Evolutionary conservation across 257 asterid species (phyloP), one percentile per base, ranked within the genome.

Genomic region (Handroanthus guayacan): DNA sequence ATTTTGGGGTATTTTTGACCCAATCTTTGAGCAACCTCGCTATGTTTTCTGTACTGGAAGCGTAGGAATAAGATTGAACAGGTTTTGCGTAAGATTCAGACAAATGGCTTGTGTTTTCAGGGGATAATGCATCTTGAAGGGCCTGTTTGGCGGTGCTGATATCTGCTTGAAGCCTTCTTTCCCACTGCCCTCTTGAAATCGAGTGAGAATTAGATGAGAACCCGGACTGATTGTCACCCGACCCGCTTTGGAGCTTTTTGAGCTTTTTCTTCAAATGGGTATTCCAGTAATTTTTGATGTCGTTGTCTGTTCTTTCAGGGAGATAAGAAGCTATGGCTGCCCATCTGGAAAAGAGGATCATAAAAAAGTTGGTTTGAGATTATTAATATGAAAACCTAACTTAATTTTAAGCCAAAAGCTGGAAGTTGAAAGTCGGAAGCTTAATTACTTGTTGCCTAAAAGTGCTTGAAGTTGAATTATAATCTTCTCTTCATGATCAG

Each of bases 321-420:
- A 95, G 90, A 68, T 95, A 95, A 3, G 97, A 89, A 72, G 99
- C 98, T 65, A 95, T 93, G n/a, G 99, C 97, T 7, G 99, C 99
- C 99, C 99, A 95, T 81, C 99, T 95, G 83, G 67, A 79, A 3
- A 9, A 34, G 63, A 8, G 72, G 25, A n/a, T 18, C 3, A 41
- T 3, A 17, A 10, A 34, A 3, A 34, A 11, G 12, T 37, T 4
- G 41, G 5, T 52, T 14, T 41, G 7, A 8, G 45, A 5, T 41
- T 41, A 41, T 41, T 36, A 36, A 74, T 7, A 6, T 8, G 25
- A 20, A 7, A 44, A 14, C 6, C 3, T n/a, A 71, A 9, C 14
- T 57, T 61, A 31, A 25, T 34, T 61, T 51, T 47, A 47, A 47
- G 52, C 52, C 52, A 9, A 47, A 47, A 0, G 31, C 31, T 25